phyloP scores from a whole-genome alignment of 495 filamentous ascomycete species.

The Podospora pseudoanserina region DNA sequence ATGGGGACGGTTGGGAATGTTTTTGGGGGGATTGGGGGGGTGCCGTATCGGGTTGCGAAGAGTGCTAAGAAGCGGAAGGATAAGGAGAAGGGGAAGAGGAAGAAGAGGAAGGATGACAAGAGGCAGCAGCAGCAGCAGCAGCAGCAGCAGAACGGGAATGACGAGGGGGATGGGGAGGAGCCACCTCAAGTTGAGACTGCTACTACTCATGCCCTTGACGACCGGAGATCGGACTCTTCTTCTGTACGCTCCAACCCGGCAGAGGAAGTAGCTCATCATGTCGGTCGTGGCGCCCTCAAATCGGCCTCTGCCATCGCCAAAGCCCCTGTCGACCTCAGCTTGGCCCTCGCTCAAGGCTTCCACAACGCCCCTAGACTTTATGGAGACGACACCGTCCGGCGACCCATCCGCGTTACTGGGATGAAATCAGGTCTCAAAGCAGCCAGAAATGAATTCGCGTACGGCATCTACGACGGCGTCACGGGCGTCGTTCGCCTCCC shows the following conservation, averaged over 20 bases:
- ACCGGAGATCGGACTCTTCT: conserved; percentile 18
- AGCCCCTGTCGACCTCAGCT: conserved; percentile 62
- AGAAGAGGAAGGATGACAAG: conserved; percentile 42
- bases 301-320: conserved; percentile 45
- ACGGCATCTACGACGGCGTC: conserved; percentile 70
- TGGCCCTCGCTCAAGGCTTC: conserved; percentile 75
- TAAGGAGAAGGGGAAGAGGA: conserved; percentile 40
- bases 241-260: conserved; percentile 29
- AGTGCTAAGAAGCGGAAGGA: conserved; percentile 46
- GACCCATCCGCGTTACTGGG: conserved; percentile 59
- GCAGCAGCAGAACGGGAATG: conserved; percentile 15
- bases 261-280: conserved; percentile 39
- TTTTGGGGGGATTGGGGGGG: conserved; percentile 54
- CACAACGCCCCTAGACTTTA: conserved; percentile 81
- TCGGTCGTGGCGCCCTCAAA: conserved; percentile 46
- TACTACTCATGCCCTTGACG: conserved; percentile 23
- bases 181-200: conserved; percentile 18
- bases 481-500: conserved; percentile 68
- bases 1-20: conserved; percentile 50
- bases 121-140: conserved; percentile 28
- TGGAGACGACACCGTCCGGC: conserved; percentile 48
- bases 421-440: conserved; percentile 64
- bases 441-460: conserved; percentile 62
- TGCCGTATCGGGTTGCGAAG: conserved; percentile 56
- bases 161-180: background rate